phyloP scores from a whole-genome alignment of 495 filamentous ascomycete species.

The Friedmanniomyces simplex region DNA sequence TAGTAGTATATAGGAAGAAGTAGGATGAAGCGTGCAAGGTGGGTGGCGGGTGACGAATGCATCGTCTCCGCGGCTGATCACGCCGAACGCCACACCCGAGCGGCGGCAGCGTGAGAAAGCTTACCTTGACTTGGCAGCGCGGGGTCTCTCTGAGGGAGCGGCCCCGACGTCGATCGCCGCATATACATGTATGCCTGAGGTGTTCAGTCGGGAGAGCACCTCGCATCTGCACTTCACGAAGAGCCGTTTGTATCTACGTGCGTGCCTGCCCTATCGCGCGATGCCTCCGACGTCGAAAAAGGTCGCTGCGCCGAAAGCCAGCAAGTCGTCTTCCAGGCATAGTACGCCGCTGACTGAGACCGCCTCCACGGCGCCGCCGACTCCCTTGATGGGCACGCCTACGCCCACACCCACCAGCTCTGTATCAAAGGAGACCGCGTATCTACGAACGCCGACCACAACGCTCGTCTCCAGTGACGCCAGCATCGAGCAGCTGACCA shows the following conservation, averaged over 20 bases:
- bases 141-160: no score
- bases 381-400: constrained; percentile 12
- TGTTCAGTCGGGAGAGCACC: no score
- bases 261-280: neutral
- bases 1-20: no score
- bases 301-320: constrained; percentile 2
- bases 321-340: constrained; percentile 7
- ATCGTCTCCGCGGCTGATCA: no score
- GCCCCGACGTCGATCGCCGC: no score
- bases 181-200: no score
- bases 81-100: no score
- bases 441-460: constrained; percentile 12
- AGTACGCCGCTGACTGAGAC: constrained; percentile 3
- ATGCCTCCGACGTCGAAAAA: constrained; percentile 9
- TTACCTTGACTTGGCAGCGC: neutral
- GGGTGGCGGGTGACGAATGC: neutral
- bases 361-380: constrained; percentile 11
- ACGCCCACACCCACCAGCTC: neutral
- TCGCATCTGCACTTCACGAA: no score
- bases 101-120: no score
- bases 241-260: no score
- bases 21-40: no score
- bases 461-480: constrained; percentile 10
- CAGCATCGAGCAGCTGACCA: constrained; percentile 10
- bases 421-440: constrained; percentile 10